Base-by-base conservation (phyloP, 768 basidiomycete genomes). In the Holtermanniella nyarrowii region DNA sequence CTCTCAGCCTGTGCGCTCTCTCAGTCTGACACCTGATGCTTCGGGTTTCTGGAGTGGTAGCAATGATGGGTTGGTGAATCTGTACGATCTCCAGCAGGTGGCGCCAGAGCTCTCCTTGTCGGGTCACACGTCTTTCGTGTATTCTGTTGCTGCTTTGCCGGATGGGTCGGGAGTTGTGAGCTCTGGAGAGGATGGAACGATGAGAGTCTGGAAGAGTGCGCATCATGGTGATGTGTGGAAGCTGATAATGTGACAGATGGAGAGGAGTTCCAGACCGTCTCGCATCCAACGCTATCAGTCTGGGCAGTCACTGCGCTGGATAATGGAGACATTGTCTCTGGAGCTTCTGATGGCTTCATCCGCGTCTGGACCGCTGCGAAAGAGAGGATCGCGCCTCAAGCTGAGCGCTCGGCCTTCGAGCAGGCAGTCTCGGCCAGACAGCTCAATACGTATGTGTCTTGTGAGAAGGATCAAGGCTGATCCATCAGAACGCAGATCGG, bases 81-180 rank as follows among this genome's bases (percentile, higher is more conserved):
- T 95, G 18, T 99, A 91, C 86, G 84, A 86, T 12, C 77, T 88
- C 40, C 83, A 80, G 49, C 52, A 86, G 86, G 67, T 65, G 78
- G 43, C 76, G 84, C 49, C 83, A 10, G 37, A 58, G 1, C 44
- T 84, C 65, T 80, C 82, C 0, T 73, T 97, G n/a, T 83, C 85
- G 3, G 95, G 90, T 1, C 95, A 97, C 69, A 93, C 90, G 1
- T 95, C 90, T 20, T 99, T 96, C 69, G 88, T 97, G 13, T 99
- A 97, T 74, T 84, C 85, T 51, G 70, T 99, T 13, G 80, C 86
- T 0, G 79, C 86, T 18, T 77, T 96, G 18, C 84, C 89, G 1
- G 63, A 68, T 48, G 86, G 91, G 18, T 82, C 84, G 57, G 61
- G 72, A 24, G 77, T 90, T 20, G 82, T 93, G 5, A 88, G 86